phyloP scores from a whole-genome alignment of 495 filamentous ascomycete species.

The Trichoderma gamsii region DNA sequence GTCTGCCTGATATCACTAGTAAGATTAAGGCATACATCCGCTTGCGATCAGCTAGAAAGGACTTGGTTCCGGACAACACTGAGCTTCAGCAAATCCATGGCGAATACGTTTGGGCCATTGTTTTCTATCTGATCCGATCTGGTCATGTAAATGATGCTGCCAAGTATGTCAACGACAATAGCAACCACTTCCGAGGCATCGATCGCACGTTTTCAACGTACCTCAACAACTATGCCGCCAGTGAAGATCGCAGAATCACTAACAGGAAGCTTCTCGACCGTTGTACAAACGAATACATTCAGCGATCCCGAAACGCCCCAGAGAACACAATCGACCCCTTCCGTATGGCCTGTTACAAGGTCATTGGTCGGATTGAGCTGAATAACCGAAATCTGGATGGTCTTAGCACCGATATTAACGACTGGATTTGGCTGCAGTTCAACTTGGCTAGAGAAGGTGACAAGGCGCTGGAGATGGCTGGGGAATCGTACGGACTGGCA shows the following conservation, averaged over 20 bases:
- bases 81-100: slow-evolving; percentile 66
- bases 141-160: slow-evolving; percentile 80
- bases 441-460: slow-evolving; percentile 83
- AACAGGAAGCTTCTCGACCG: slow-evolving; percentile 67
- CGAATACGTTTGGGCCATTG: slow-evolving; percentile 86
- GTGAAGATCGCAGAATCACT: slow-evolving; percentile 63
- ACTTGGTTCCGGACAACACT: slow-evolving; percentile 67
- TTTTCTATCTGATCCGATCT: slow-evolving; percentile 86
- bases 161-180: slow-evolving; percentile 74
- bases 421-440: slow-evolving; percentile 97
- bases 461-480: slow-evolving; percentile 72
- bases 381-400: slow-evolving; percentile 70
- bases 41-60: slow-evolving; percentile 65
- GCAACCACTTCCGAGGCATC: slow-evolving; percentile 72
- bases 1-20: slow-evolving; percentile 77
- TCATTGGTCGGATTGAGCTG: slow-evolving; percentile 91
- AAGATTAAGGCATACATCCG: slow-evolving; percentile 89
- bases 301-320: slow-evolving; percentile 72
- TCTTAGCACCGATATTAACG: slow-evolving; percentile 74
- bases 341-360: slow-evolving; percentile 94
- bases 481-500: slow-evolving; percentile 80
- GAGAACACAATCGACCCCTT: slow-evolving; percentile 90
- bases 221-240: slow-evolving; percentile 69
- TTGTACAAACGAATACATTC: slow-evolving; percentile 83
- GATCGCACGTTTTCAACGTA: slow-evolving; percentile 89